phyloP scores from a whole-genome alignment of 2,329 filamentous ascomycete genomes.

The Herpomyces periplanetae region DNA sequence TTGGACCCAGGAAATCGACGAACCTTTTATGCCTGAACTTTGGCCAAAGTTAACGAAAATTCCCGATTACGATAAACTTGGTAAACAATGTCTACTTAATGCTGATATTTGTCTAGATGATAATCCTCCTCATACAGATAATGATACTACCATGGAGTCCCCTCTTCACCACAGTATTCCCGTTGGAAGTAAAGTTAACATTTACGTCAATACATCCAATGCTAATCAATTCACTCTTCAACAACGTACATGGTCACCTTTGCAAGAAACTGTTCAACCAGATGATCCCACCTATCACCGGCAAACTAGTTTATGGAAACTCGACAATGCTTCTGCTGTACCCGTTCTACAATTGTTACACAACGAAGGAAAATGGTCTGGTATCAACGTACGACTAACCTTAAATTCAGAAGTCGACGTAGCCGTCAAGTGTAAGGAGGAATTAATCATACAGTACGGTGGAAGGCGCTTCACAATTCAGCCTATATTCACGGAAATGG shows the following conservation, averaged over 20 bases:
- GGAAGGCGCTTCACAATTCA: conserved; percentile 54
- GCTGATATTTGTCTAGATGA: too few species aligned
- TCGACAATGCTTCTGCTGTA: too few species aligned
- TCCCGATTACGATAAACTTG: conserved; percentile 53
- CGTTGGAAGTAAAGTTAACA: conserved; percentile 39
- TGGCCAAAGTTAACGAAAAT: conserved; percentile 58
- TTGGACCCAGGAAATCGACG: conserved; percentile 67
- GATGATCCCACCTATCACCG: too few species aligned
- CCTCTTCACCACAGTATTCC: conserved; percentile 56
- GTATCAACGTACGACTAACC: conserved; percentile 57
- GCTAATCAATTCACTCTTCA: too few species aligned
- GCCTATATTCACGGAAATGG: conserved; percentile 57
- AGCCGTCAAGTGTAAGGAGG: conserved; percentile 62
- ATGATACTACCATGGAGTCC: too few species aligned
- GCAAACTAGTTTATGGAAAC: too few species aligned
- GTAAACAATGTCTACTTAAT: conserved; percentile 34
- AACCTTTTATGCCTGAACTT: conserved; percentile 47
- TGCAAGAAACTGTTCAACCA: conserved; percentile 15
- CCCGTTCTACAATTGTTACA: conserved; percentile 52
- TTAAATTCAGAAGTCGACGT: conserved; percentile 32
- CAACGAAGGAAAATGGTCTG: conserved; percentile 76
- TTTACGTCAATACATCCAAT: conserved; percentile 21
- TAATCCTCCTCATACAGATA: too few species aligned
- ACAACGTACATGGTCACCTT: too few species aligned
- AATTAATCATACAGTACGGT: conserved; percentile 64